Evolutionary conservation across 108 stramenopile genomes (phyloP), one percentile per base, ranked within the genome.

Genomic region (Cyclotella sp.): DNA sequence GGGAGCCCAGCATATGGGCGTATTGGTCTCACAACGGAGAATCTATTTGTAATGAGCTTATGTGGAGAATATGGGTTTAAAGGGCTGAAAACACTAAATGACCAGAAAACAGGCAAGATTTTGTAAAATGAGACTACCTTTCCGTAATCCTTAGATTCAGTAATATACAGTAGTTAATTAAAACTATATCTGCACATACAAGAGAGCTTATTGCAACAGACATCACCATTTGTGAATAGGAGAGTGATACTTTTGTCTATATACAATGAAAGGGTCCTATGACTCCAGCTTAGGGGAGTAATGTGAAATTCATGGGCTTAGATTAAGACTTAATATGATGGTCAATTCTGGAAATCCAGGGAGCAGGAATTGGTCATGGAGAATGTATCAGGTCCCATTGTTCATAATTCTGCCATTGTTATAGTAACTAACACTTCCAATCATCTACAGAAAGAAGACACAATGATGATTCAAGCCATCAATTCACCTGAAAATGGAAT

Each of bases 111-210:
- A n/a, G n/a, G n/a, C n/a, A n/a, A n/a, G n/a, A n/a, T n/a, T n/a
- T n/a, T n/a, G n/a, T n/a, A n/a, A n/a, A n/a, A n/a, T n/a, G n/a
- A n/a, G n/a, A n/a, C n/a, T n/a, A n/a, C n/a, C n/a, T n/a, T n/a
- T n/a, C n/a, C n/a, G n/a, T n/a, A n/a, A n/a, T n/a, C n/a, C n/a
- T n/a, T n/a, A n/a, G n/a, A n/a, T n/a, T n/a, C n/a, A n/a, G n/a
- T n/a, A n/a, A n/a, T n/a, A n/a, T n/a, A n/a, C n/a, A n/a, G n/a
- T n/a, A n/a, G n/a, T n/a, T n/a, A 88, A 93, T 69, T 64, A 76
- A 21, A 93, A 93, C 60, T 93, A 93, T 58, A 28, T 89, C 7
- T 71, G 87, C 15, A 47, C 79, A 22, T 93, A 79, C 69, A 90
- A 93, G 59, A 73, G 90, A 57, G 92, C 92, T 49, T 93, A 26